phyloP scores from a whole-genome alignment of 1,284 basidiomycete genomes.

The Tylopilus orsonianus region DNA sequence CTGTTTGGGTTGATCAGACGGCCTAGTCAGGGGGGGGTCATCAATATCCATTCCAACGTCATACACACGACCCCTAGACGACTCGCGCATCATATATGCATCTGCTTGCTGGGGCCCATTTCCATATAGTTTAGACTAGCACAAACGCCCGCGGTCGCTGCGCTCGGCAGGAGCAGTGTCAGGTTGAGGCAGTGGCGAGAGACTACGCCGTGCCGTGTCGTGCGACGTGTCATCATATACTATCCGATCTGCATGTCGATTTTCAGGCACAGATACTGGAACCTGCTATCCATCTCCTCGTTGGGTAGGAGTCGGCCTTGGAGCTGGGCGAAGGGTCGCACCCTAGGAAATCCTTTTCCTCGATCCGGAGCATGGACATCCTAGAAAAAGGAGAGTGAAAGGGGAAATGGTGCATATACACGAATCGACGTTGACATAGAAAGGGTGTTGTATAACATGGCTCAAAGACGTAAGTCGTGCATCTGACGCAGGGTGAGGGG shows the following conservation, averaged over 20 bases:
- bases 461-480: constrained; percentile 45
- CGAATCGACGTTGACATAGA: constrained; percentile 34
- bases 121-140: constrained; percentile 17
- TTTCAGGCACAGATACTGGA: constrained; percentile 4
- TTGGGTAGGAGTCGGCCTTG: constrained; percentile 17
- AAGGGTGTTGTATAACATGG: constrained; percentile 30
- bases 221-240: constrained; percentile 5
- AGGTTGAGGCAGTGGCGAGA: constrained; percentile 14
- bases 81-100: constrained; percentile 19
- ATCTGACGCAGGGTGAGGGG: constrained; percentile 24
- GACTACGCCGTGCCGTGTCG: constrained; percentile 13
- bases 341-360: constrained; percentile 38
- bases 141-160: constrained; percentile 19
- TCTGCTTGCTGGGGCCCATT: constrained; percentile 18
- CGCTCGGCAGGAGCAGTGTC: constrained; percentile 12
- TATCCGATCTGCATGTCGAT: constrained; percentile 4
- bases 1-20: too few species aligned
- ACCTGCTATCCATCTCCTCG: constrained; percentile 14
- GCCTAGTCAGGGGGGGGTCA: constrained; percentile 22
- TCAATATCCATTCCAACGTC: constrained; percentile 33
- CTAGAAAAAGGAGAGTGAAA: constrained; percentile 13
- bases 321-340: constrained; percentile 32
- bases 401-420: constrained; percentile 16
- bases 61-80: constrained; percentile 22
- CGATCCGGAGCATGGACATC: constrained; percentile 26